Conservation (phyloP, 768 basidiomycete genomes). For the Cytidiella melzeri region DNA sequence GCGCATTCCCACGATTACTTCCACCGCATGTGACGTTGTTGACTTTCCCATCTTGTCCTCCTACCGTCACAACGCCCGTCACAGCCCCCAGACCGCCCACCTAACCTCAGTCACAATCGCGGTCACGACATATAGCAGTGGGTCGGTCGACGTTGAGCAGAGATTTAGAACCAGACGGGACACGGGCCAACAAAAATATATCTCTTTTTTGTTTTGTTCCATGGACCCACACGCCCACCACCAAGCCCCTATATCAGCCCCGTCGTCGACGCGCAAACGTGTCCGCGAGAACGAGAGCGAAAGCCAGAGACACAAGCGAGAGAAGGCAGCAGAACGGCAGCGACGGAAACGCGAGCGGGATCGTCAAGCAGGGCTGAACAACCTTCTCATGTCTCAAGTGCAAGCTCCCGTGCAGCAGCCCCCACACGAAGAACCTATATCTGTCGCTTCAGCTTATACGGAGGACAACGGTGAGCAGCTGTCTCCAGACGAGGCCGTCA, state of each 20-base stretch:
- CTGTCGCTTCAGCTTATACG: slow-evolving; percentile 9
- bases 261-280: slow-evolving; percentile 41
- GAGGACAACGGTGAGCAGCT: slow-evolving; percentile 21
- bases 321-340: slow-evolving; percentile 84
- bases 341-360: slow-evolving; percentile 76
- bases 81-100: not conserved
- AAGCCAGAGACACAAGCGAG: slow-evolving; percentile 67
- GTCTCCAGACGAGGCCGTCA: slow-evolving; percentile 54
- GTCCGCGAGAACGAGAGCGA: slow-evolving; percentile 70
- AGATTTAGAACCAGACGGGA: not conserved
- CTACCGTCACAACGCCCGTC: slow-evolving; percentile 9
- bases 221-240: slow-evolving; percentile 3
- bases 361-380: slow-evolving; percentile 32
- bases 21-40: slow-evolving; percentile 3
- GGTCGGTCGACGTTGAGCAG: slow-evolving; percentile 2
- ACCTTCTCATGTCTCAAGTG: slow-evolving; percentile 20
- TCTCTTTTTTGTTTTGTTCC: not conserved
- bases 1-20: no score
- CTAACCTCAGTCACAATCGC: slow-evolving; percentile 7
- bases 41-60: slow-evolving; percentile 4
- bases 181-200: not conserved
- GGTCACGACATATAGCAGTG: slow-evolving; percentile 2
- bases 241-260: slow-evolving; percentile 6
- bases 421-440: slow-evolving; percentile 7
- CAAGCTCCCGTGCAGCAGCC: slow-evolving; percentile 21